Evolutionary conservation across 352 stramenopile species (phyloP).

Genomic region (Phytophthora lateralis): DNA sequence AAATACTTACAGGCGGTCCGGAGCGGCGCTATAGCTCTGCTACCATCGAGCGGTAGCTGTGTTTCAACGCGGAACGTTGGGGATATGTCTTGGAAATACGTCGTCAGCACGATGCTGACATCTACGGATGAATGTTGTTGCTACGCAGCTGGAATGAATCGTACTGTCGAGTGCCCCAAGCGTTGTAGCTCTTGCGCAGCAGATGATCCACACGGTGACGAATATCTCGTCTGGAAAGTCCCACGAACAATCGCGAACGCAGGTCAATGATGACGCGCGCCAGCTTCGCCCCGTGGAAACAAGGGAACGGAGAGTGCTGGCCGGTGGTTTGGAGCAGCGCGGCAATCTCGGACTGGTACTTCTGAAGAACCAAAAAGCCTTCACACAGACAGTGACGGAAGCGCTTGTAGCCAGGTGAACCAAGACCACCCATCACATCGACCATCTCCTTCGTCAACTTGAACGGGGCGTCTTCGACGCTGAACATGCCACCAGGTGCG

Average conservation of each 20-base stretch:
- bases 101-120: conserved; percentile 8
- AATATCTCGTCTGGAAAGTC: conserved; percentile 67
- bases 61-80: conserved; percentile 26
- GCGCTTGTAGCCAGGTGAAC: conserved; percentile 85
- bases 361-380: conserved; percentile 94
- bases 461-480: conserved; percentile 98
- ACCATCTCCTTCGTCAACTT: conserved; percentile 99
- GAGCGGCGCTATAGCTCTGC: conserved; percentile 13
- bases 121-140: conserved; percentile 89
- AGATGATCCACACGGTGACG: conserved; percentile 78
- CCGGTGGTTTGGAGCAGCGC: conserved; percentile 96
- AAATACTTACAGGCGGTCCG: conserved; percentile 27
- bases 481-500: conserved; percentile 97
- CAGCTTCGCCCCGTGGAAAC: conserved; percentile 83
- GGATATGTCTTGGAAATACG: conserved; percentile 16
- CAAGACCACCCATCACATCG: conserved; percentile 94
- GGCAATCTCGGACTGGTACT: conserved; percentile 92
- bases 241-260: conserved; percentile 69
- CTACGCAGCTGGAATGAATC: conserved; percentile 90
- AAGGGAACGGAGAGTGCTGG: conserved; percentile 94
- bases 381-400: conserved; percentile 94
- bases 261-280: conserved; percentile 69
- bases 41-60: conserved; percentile 14
- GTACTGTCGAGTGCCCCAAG: conserved; percentile 90
- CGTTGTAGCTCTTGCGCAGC: conserved; percentile 89